These are phyloP conservation scores for Botrytis pseudocinerea DNA, from an alignment of 2,329 filamentous ascomycete genomes.

Conservation along the genomic window DNA sequence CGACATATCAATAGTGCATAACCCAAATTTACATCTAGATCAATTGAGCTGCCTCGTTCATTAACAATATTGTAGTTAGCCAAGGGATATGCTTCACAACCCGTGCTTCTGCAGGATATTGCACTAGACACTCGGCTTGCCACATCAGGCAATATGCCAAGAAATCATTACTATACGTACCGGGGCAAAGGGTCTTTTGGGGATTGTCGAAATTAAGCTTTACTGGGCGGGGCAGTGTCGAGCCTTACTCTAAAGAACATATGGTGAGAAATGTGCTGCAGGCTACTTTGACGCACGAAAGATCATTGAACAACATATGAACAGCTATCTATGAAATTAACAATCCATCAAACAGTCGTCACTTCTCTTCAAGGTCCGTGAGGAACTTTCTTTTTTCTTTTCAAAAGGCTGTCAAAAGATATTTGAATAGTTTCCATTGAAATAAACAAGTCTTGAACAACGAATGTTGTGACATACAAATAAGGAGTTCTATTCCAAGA, in stretches of 20 bases:
- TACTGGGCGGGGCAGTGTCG: neutral
- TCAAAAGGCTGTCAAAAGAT: neutral
- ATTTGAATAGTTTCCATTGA: neutral
- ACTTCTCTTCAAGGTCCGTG: neutral
- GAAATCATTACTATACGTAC: neutral
- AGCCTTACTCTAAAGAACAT: neutral
- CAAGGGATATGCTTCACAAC: neutral
- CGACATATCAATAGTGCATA: neutral
- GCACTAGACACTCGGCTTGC: neutral
- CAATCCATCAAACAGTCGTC: neutral
- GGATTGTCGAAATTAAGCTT: neutral
- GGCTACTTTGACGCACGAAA: neutral
- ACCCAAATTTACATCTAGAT: neutral
- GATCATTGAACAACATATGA: neutral
- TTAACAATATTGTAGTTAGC: neutral
- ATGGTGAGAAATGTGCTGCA: neutral
- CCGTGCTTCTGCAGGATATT: neutral
- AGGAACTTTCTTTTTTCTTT: neutral
- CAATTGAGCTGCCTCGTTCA: neutral
- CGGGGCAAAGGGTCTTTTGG: neutral
- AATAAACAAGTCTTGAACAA: neutral
- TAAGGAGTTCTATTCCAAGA: neutral
- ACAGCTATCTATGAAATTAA: neutral
- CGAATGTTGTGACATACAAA: neutral
- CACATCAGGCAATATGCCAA: neutral